These are phyloP conservation scores for Linanthus parryae DNA, from an alignment of 148 eudicot genomes.

Conservation along the genomic window DNA sequence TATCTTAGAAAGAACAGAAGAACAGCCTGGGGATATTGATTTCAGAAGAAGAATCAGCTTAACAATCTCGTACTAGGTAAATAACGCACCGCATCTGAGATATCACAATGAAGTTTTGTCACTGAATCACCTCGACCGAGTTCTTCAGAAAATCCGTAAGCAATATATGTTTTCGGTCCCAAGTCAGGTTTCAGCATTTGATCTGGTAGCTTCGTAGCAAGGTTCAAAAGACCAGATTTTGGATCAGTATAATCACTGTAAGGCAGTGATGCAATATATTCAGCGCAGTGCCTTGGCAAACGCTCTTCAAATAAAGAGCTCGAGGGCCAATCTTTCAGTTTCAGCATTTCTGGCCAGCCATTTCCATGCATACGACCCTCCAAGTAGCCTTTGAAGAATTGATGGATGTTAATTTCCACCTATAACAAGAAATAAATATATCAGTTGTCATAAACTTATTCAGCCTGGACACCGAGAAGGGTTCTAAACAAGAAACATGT, in stretches of 20 bases:
- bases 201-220: conserved; percentile 42
- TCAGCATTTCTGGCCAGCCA: conserved; percentile 53
- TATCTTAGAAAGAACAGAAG: neutral
- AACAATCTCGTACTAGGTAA: neutral
- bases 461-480: too few species aligned
- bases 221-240: conserved; percentile 34
- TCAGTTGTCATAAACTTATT: too few species aligned
- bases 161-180: conserved; percentile 71
- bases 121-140: conserved; percentile 77
- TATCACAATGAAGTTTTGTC: conserved; percentile 59
- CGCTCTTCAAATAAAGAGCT: conserved; percentile 43
- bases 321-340: conserved; percentile 72
- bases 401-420: conserved; percentile 47
- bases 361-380: conserved; percentile 13
- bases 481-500: too few species aligned
- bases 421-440: too few species aligned
- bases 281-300: conserved; percentile 59
- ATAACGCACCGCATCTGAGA: conserved; percentile 62
- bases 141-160: conserved; percentile 60
- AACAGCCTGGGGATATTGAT: too few species aligned
- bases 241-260: conserved; percentile 71
- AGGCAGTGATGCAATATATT: conserved; percentile 63
- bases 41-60: too few species aligned
- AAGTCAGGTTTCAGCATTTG: conserved; percentile 44
- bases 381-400: conserved; percentile 50